Evolutionary conservation across 148 eudicot species (phyloP).

Genomic region (Rhododendron mucronatum): DNA sequence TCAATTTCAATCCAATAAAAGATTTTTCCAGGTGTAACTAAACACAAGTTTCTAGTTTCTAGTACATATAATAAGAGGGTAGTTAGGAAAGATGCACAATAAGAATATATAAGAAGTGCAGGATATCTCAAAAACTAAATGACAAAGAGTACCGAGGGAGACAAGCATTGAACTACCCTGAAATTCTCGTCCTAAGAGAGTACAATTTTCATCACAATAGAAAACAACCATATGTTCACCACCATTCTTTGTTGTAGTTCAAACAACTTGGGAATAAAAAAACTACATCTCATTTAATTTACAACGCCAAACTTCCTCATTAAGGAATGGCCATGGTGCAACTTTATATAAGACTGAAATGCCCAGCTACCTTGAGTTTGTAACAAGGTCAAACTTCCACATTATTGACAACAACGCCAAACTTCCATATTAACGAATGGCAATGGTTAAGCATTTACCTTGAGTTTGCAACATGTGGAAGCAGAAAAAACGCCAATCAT

Average conservation of each 20-base stretch:
- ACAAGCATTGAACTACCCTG: neutral
- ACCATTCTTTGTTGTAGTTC: neutral
- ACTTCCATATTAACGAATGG: neutral
- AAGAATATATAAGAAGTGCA: neutral
- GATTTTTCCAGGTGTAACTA: neutral
- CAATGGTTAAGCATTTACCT: neutral
- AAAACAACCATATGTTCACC: neutral
- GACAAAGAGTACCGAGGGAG: neutral
- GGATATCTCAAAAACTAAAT: neutral
- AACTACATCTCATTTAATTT: neutral
- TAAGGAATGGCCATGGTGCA: neutral
- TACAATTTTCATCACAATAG: neutral
- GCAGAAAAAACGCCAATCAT: neutral
- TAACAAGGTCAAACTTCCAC: neutral
- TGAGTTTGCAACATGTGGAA: neutral
- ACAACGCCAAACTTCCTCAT: neutral
- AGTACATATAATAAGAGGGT: neutral
- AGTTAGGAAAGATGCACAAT: neutral
- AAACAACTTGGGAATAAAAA: neutral
- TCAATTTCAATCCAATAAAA: neutral
- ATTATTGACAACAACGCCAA: neutral
- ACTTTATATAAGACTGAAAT: neutral
- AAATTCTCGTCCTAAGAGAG: neutral
- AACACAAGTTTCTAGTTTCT: neutral
- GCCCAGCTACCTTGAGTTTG: neutral